Evolutionary conservation across 2,329 filamentous ascomycete species (phyloP).

Genomic region (Madurella fahalii): DNA sequence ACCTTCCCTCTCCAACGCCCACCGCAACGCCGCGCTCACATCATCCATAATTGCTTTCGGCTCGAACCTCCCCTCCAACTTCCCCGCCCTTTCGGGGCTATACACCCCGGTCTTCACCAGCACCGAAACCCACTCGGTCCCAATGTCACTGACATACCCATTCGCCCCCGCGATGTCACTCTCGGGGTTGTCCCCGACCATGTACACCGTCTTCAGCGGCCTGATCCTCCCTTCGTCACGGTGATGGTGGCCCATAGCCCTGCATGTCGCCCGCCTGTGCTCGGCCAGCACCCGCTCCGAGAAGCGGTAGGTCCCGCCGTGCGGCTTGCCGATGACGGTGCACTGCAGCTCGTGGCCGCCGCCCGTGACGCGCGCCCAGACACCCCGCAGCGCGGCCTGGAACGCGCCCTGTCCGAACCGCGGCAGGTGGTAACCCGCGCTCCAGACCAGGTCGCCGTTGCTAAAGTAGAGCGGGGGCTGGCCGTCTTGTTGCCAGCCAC

Average conservation of each 20-base stretch:
- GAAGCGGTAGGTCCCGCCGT: conserved; percentile 71
- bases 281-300: conserved; percentile 69
- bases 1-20: conserved; percentile 31
- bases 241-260: conserved; percentile 15
- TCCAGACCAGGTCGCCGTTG: conserved; percentile 89
- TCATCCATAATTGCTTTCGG: conserved; percentile 28
- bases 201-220: conserved; percentile 73
- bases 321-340: conserved; percentile 79
- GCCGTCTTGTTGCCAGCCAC: conserved; percentile 75
- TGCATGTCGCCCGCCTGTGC: conserved; percentile 51
- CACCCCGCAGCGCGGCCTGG: conserved; percentile 71
- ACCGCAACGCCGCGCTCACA: conserved; percentile 29
- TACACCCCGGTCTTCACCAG: conserved; percentile 34
- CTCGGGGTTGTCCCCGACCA: conserved; percentile 88
- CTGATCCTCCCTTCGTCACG: conserved; percentile 31
- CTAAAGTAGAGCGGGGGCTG: conserved; percentile 83
- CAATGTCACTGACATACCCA: conserved; percentile 60
- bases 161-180: conserved; percentile 90
- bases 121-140: conserved; percentile 41
- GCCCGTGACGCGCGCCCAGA: conserved; percentile 70
- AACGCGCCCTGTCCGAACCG: conserved; percentile 91
- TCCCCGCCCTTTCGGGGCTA: conserved; percentile 19
- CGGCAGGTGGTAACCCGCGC: conserved; percentile 76
- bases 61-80: conserved; percentile 22
- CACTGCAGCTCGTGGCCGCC: conserved; percentile 55